Evolutionary conservation across 1,139 yeast genomes (phyloP).

Genomic region (Diutina rugosa): DNA sequence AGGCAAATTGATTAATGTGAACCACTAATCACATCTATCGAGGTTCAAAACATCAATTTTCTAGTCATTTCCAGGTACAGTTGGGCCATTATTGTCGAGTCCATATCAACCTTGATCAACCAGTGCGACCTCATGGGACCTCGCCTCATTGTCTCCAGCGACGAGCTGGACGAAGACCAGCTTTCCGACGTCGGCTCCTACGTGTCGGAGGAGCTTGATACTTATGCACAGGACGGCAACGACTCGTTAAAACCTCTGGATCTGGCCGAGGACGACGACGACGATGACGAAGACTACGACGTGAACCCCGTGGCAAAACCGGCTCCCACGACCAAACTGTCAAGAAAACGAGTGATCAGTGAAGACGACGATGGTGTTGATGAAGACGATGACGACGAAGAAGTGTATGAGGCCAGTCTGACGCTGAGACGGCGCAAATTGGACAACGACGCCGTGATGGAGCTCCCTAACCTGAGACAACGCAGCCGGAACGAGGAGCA

Average conservation of each 20-base stretch:
- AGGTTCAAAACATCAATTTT: no score
- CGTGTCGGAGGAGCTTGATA: neutral
- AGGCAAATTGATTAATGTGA: no score
- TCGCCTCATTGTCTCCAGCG: neutral
- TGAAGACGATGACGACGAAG: conserved; percentile 2
- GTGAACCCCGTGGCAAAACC: conserved; percentile 5
- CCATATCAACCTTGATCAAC: no score
- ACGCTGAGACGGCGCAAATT: conserved; percentile 11
- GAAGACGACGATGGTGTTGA: neutral
- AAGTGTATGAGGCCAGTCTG: conserved; percentile 1
- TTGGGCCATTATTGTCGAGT: no score
- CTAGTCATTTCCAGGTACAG: no score
- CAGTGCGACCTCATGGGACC: neutral
- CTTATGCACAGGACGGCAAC: conserved; percentile 16
- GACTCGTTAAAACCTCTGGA: conserved; percentile 12
- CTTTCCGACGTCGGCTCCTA: conserved; percentile 1
- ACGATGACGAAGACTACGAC: conserved; percentile 6
- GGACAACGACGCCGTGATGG: conserved; percentile 15
- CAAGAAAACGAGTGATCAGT: conserved; percentile 3
- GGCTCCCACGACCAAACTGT: neutral
- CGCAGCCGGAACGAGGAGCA: conserved; percentile 64
- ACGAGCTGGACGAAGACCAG: neutral
- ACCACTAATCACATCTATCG: no score
- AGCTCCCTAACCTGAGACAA: conserved; percentile 24
- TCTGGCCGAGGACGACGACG: conserved; percentile 13